Evolutionary conservation across 495 filamentous ascomycete species (phyloP).

Genomic region (Penicillium pancosmium): DNA sequence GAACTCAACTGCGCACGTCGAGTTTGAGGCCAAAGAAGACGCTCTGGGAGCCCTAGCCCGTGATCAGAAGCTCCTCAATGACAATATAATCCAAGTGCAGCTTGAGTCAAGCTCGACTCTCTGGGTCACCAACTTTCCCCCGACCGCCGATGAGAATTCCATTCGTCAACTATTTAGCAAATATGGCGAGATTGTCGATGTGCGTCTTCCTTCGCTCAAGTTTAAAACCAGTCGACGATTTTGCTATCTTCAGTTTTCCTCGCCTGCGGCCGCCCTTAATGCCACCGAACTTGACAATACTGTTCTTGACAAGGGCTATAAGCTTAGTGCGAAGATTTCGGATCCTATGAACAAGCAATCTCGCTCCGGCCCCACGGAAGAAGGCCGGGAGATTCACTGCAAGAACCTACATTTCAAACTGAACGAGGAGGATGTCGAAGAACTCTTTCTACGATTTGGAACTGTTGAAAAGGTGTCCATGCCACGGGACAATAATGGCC

Average conservation of each 20-base stretch:
- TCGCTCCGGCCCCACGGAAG: conserved; percentile 78
- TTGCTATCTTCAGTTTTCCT: conserved; percentile 88
- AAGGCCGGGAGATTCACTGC: conserved; percentile 86
- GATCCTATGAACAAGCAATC: conserved; percentile 75
- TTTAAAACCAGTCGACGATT: conserved; percentile 86
- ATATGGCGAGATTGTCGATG: conserved; percentile 79
- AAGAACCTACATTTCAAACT: conserved; percentile 69
- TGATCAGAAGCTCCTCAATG: conserved; percentile 74
- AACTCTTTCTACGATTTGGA: conserved; percentile 75
- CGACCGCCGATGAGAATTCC: conserved; percentile 78
- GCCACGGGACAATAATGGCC: conserved; percentile 62
- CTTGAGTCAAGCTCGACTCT: conserved; percentile 75
- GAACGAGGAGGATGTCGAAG: conserved; percentile 66
- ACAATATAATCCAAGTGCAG: conserved; percentile 68
- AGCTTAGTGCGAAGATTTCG: conserved; percentile 78
- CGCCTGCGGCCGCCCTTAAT: conserved; percentile 60
- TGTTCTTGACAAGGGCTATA: conserved; percentile 62
- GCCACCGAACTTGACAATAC: conserved; percentile 74
- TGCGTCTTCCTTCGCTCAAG: conserved; percentile 90
- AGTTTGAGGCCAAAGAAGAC: conserved; percentile 81
- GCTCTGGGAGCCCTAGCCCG: conserved; percentile 77
- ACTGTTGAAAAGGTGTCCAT: conserved; percentile 69
- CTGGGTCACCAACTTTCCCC: conserved; percentile 90
- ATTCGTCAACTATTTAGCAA: conserved; percentile 74
- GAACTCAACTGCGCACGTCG: conserved; percentile 72